These are phyloP conservation scores for Nidularia pulvinata DNA, from an alignment of 768 basidiomycete species.

Conservation along the genomic window DNA sequence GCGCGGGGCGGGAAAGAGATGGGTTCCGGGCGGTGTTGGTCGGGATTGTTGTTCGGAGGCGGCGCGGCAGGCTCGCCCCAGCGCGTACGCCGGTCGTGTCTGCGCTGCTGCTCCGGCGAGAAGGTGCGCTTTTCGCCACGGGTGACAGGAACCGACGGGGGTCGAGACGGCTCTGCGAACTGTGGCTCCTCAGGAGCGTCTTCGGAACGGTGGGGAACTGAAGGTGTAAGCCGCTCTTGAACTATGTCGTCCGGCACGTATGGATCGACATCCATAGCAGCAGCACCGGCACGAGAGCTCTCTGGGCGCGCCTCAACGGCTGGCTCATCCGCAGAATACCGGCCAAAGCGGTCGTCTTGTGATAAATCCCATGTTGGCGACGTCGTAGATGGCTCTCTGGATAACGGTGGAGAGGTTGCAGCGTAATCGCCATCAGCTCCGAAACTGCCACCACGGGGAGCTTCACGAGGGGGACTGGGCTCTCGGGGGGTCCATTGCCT, in stretches of 20 bases:
- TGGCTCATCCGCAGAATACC: slow-evolving; percentile 9
- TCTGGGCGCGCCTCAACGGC: slow-evolving; percentile 8
- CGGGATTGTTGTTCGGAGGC: too few species aligned
- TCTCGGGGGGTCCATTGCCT: slow-evolving; percentile 1
- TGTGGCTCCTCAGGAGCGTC: too few species aligned
- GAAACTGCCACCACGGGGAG: not conserved
- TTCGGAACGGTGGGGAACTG: not conserved
- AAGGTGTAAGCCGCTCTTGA: not conserved
- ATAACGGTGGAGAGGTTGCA: slow-evolving; percentile 21
- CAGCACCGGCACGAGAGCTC: slow-evolving; percentile 3
- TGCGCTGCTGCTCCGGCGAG: too few species aligned
- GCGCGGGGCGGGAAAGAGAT: too few species aligned
- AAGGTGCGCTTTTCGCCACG: too few species aligned
- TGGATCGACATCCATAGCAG: not conserved
- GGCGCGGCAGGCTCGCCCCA: too few species aligned
- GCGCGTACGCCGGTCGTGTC: too few species aligned
- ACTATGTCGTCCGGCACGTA: not conserved
- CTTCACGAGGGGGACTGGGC: not conserved
- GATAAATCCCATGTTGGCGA: slow-evolving; percentile 16
- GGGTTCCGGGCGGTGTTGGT: too few species aligned
- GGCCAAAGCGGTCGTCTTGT: slow-evolving; percentile 8
- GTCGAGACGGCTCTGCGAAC: too few species aligned
- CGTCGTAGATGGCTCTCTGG: slow-evolving; percentile 21
- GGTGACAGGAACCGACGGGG: too few species aligned
- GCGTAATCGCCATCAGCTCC: slow-evolving; percentile 4